Percentiles rank a stretch among this genome's conserved stretches.
phyloP scores from a whole-genome alignment of 768 basidiomycete species.

The Leucocoprinus birnbaumii region DNA sequence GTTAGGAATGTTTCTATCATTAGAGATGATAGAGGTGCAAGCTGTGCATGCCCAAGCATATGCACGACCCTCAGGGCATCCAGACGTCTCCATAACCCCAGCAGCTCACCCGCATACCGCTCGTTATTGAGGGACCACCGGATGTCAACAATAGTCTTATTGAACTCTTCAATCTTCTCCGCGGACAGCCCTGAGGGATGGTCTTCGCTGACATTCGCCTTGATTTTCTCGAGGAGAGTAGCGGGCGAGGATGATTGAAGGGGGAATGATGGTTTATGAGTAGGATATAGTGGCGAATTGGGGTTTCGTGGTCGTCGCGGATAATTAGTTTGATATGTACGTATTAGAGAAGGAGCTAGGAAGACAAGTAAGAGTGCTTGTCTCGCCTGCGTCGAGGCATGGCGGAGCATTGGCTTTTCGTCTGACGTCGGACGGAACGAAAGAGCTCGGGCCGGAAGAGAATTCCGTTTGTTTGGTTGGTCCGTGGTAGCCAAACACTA shows the following conservation, averaged over 20 bases:
- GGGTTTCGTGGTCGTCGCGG: neutral
- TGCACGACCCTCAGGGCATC: conserved; percentile 39
- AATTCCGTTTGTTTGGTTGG: conserved; percentile 2
- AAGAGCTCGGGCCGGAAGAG: neutral
- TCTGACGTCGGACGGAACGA: neutral
- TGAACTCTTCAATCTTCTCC: conserved; percentile 20
- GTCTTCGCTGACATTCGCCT: neutral
- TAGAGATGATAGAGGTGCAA: conserved; percentile 35
- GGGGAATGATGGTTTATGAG: neutral
- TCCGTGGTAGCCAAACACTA: neutral
- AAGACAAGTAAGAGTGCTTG: conserved; percentile 4
- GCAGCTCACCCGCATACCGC: conserved; percentile 27
- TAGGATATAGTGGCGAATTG: neutral
- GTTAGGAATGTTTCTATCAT: conserved; percentile 3
- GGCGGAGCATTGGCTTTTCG: conserved; percentile 3
- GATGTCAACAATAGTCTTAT: conserved; percentile 34
- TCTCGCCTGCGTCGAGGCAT: conserved; percentile 3
- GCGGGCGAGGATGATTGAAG: conserved; percentile 3
- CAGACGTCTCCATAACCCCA: conserved; percentile 40
- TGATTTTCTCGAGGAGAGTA: conserved; percentile 9
- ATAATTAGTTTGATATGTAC: neutral
- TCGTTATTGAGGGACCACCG: conserved; percentile 29
- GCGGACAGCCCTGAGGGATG: conserved; percentile 10
- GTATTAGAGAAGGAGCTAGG: neutral
- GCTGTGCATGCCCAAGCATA: conserved; percentile 39